phyloP scores from a whole-genome alignment of 116 monocot genomes.

The Zostera marina region DNA sequence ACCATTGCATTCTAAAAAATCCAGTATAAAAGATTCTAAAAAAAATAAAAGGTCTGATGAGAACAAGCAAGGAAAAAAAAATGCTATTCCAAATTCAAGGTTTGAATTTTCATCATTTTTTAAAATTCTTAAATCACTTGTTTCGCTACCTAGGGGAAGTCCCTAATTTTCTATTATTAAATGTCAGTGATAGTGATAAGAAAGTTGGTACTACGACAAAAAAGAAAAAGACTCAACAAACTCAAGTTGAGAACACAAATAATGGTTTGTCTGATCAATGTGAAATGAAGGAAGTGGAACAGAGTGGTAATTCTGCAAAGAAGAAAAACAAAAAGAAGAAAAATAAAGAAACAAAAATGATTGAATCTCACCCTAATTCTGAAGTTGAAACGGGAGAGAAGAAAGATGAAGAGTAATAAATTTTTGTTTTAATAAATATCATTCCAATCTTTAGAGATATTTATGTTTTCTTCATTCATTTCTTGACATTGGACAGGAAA shows the following conservation, averaged over 20 bases:
- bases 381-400: background rate
- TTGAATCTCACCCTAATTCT: background rate
- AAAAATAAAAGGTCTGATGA: background rate
- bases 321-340: background rate
- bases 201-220: conserved; percentile 4
- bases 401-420: background rate
- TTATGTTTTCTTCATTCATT: background rate
- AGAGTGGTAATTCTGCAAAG: background rate
- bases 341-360: background rate
- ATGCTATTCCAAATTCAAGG: background rate
- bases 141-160: background rate
- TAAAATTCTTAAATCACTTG: background rate
- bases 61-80: conserved; percentile 5
- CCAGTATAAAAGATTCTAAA: conserved; percentile 8
- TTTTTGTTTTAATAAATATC: no score
- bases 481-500: background rate
- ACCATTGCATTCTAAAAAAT: conserved; percentile 4
- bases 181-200: background rate
- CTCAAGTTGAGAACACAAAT: background rate
- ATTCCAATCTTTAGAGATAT: background rate
- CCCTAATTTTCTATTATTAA: background rate
- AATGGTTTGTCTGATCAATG: background rate
- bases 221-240: conserved; percentile 4
- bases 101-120: background rate
- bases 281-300: background rate